Evolutionary conservation across 352 stramenopile species (phyloP).

Genomic region (Globisporangium recalcitrans): DNA sequence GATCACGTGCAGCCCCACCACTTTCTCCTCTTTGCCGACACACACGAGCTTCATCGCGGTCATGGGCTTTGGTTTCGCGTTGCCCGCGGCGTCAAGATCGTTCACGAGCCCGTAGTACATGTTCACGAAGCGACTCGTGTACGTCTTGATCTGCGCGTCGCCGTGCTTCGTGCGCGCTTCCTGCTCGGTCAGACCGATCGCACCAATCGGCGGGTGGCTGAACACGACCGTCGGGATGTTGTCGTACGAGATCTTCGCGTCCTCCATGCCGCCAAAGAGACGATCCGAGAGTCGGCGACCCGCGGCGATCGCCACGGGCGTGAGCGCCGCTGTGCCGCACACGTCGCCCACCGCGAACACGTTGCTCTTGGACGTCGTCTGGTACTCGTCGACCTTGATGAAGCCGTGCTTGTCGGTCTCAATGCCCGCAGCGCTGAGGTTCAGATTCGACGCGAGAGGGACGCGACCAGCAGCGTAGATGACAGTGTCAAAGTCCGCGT

Average conservation of each 20-base stretch:
- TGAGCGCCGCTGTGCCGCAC: conserved; percentile 63
- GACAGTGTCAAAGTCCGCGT: conserved; percentile 72
- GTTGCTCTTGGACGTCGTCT: conserved; percentile 82
- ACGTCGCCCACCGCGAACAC: conserved; percentile 82
- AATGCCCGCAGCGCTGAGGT: conserved; percentile 69
- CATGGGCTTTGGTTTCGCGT: conserved; percentile 82
- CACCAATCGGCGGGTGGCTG: conserved; percentile 94
- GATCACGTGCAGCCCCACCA: conserved; percentile 97
- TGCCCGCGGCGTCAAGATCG: conserved; percentile 33
- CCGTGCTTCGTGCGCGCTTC: conserved; percentile 88
- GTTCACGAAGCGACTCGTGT: conserved; percentile 93
- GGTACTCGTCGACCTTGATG: conserved; percentile 85
- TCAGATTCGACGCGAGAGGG: conserved; percentile 44
- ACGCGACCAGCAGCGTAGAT: conserved; percentile 81
- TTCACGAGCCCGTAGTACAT: conserved; percentile 93
- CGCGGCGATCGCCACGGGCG: conserved; percentile 83
- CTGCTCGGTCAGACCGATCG: conserved; percentile 90
- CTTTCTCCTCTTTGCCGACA: conserved; percentile 80
- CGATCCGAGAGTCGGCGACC: conserved; percentile 80
- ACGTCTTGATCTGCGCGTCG: conserved; percentile 89
- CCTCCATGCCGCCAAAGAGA: conserved; percentile 70
- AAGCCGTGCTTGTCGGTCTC: conserved; percentile 55
- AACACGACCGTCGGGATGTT: conserved; percentile 95
- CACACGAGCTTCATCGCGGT: conserved; percentile 95
- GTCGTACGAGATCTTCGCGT: conserved; percentile 81